These are phyloP conservation scores for Tagetes erecta DNA, from an alignment of 129 eudicot genomes.

Conservation along the genomic window DNA sequence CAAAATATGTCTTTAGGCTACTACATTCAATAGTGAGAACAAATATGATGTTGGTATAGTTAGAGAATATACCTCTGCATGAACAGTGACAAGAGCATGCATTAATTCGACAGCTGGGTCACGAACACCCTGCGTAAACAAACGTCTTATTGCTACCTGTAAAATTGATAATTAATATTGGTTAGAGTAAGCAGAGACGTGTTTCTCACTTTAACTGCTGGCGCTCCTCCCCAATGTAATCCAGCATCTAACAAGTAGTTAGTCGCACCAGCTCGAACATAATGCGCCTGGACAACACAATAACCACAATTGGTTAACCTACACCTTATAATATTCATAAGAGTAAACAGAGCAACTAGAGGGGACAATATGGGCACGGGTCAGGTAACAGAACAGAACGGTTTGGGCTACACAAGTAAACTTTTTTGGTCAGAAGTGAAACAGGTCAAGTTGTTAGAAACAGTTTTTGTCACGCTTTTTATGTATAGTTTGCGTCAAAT, in stretches of 20 bases:
- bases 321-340: neutral
- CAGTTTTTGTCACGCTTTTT: neutral
- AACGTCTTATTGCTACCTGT: neutral
- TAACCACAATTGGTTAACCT: neutral
- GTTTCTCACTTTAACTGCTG: conserved; percentile 76
- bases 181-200: neutral
- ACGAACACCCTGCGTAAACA: conserved; percentile 70
- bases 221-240: conserved; percentile 93
- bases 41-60: neutral
- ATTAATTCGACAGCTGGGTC: conserved; percentile 85
- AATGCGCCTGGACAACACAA: conserved; percentile 52
- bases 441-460: neutral
- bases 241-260: conserved; percentile 87
- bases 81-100: conserved; percentile 82
- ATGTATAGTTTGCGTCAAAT: neutral
- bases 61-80: conserved; percentile 69
- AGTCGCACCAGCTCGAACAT: conserved; percentile 69
- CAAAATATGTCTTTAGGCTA: neutral
- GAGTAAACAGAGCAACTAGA: neutral
- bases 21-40: neutral
- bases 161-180: neutral
- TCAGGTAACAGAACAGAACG: neutral
- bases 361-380: neutral
- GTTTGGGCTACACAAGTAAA: neutral
- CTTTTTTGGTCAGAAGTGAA: neutral